Conservation (phyloP, 2,329 filamentous ascomycete species). For the Claviceps quebecensis region DNA sequence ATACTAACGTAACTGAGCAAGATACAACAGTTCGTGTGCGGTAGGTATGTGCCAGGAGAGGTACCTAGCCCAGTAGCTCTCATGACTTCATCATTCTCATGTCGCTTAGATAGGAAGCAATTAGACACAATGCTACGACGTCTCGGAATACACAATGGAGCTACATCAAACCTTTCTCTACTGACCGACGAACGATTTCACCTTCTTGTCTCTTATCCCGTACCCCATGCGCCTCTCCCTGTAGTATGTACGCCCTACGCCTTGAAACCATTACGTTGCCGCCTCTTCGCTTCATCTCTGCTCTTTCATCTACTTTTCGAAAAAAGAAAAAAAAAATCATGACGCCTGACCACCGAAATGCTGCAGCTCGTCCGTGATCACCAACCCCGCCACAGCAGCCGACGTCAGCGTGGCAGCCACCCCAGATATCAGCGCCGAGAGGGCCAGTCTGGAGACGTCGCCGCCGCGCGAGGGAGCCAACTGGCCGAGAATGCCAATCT, state of each 20-base stretch:
- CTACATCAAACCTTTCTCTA: too few relatives aligned
- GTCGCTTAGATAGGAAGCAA: too few relatives aligned
- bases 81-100: too few relatives aligned
- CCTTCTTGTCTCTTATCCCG: neutral
- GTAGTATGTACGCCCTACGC: neutral
- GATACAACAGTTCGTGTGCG: too few relatives aligned
- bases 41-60: too few relatives aligned
- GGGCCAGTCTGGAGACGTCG: constrained; percentile 60
- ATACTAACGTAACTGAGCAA: too few relatives aligned
- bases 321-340: too few relatives aligned
- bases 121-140: too few relatives aligned
- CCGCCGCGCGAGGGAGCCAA: constrained; percentile 60
- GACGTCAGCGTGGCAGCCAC: constrained; percentile 67
- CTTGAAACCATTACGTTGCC: too few relatives aligned
- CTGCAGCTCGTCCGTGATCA: constrained; percentile 40
- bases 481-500: constrained; percentile 77
- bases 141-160: too few relatives aligned
- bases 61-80: too few relatives aligned
- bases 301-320: neutral
- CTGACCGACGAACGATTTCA: neutral
- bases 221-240: neutral
- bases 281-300: neutral
- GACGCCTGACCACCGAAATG: neutral
- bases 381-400: constrained; percentile 63
- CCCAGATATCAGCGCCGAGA: constrained; percentile 66